phyloP scores from a whole-genome alignment of 2,329 filamentous ascomycete species.

The Fusarium marasasianum region DNA sequence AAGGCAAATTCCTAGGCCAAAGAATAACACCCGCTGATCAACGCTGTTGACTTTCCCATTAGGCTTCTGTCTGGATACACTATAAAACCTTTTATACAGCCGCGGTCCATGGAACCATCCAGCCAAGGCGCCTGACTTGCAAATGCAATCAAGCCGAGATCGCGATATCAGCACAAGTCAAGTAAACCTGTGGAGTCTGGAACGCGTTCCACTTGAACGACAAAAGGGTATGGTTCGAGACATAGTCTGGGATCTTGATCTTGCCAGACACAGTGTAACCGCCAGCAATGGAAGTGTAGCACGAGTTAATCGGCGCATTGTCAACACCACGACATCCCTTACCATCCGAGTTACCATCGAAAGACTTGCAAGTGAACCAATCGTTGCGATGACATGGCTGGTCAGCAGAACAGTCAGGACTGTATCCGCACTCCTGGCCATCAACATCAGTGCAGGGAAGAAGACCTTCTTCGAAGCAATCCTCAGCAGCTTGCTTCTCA shows the following conservation, averaged over 20 bases:
- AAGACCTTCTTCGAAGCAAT: conserved; percentile 60
- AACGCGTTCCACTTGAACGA: conserved; percentile 65
- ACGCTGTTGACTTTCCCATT: not conserved
- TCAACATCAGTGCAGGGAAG: conserved; percentile 60
- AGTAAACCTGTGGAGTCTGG: conserved; percentile 63
- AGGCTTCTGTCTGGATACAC: not conserved
- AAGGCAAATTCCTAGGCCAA: not conserved
- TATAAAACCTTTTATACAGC: accelerated
- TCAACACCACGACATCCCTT: conserved; percentile 59
- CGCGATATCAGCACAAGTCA: conserved; percentile 63
- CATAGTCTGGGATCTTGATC: conserved; percentile 59
- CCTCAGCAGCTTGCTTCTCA: conserved; percentile 63
- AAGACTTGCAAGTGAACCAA: conserved; percentile 64
- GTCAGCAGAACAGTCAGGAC: conserved; percentile 55
- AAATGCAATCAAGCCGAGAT: conserved; percentile 42
- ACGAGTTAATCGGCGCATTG: conserved; percentile 53
- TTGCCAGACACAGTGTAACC: conserved; percentile 63
- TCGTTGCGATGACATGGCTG: conserved; percentile 60
- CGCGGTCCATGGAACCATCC: accelerated
- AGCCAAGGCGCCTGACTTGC: accelerated
- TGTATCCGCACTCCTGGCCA: conserved; percentile 60
- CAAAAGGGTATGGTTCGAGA: conserved; percentile 60
- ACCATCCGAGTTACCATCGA: conserved; percentile 43
- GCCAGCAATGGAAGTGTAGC: conserved; percentile 61
- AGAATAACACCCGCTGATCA: not conserved